phyloP scores from a whole-genome alignment of 2,329 filamentous ascomycete species.

The Penicillium sp. region DNA sequence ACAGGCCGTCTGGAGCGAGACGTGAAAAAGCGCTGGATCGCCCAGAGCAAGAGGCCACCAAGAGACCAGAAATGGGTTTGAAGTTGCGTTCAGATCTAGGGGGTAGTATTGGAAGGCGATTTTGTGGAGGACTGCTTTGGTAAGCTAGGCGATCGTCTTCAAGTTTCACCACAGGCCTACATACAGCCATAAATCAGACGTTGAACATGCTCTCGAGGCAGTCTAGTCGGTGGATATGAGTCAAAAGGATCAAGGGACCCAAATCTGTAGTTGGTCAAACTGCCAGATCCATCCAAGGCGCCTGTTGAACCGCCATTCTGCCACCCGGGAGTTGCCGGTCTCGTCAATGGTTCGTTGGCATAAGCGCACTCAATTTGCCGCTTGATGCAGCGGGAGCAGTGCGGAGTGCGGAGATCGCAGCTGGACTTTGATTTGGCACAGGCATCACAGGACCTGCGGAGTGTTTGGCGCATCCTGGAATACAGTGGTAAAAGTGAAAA shows the following conservation, averaged over 20 bases:
- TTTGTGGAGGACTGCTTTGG: conserved; percentile 50
- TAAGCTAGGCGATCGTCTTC: conserved; percentile 16
- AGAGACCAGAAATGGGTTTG: conserved; percentile 57
- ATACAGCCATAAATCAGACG: conserved; percentile 56
- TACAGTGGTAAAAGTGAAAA: not conserved
- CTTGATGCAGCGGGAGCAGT: conserved; percentile 55
- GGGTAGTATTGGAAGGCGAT: conserved; percentile 61
- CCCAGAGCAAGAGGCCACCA: conserved; percentile 59
- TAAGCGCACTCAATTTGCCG: conserved; percentile 50
- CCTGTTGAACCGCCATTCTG: conserved; percentile 10
- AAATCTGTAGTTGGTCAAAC: conserved; percentile 28
- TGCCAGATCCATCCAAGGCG: conserved; percentile 2
- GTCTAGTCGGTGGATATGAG: conserved; percentile 53
- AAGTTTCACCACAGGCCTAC: conserved; percentile 18
- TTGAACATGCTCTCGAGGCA: conserved; percentile 51
- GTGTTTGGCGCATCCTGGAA: conserved; percentile 51
- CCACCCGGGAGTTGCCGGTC: conserved; percentile 15
- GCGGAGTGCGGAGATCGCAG: conserved; percentile 54
- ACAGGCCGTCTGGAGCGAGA: conserved; percentile 57
- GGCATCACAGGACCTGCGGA: conserved; percentile 55
- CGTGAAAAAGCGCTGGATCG: conserved; percentile 57
- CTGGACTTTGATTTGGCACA: conserved; percentile 56
- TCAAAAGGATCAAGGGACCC: conserved; percentile 54
- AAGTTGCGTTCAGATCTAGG: conserved; percentile 50
- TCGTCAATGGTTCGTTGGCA: conserved; percentile 52